Evolutionary conservation across 1,284 basidiomycete genomes (phyloP).

Genomic region (Athelia psychrophila): DNA sequence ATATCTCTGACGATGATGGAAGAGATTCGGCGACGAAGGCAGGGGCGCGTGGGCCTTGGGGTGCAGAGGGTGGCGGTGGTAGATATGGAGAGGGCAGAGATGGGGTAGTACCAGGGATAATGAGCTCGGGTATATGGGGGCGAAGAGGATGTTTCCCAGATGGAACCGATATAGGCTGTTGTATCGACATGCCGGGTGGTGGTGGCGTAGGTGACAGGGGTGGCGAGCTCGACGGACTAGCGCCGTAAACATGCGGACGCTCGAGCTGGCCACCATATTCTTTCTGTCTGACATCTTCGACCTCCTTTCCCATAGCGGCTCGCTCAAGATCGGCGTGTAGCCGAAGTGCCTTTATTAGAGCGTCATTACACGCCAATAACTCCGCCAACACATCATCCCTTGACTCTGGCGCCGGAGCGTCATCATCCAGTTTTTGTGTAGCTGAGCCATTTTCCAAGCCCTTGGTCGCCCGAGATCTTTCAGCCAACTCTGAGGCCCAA

Average conservation of each 20-base stretch:
- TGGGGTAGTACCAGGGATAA: conserved; percentile 16
- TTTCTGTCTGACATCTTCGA: conserved; percentile 56
- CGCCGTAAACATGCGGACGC: conserved; percentile 21
- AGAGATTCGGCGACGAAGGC: conserved; percentile 39
- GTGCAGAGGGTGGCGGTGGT: conserved; percentile 61
- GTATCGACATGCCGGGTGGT: conserved; percentile 27
- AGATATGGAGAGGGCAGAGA: conserved; percentile 25
- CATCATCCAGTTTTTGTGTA: conserved; percentile 12
- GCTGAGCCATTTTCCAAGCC: conserved; percentile 14
- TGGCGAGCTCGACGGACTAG: conserved; percentile 34
- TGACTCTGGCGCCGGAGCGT: conserved; percentile 33
- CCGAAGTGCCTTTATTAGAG: conserved; percentile 43
- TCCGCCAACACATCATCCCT: conserved; percentile 52
- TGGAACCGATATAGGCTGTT: conserved; percentile 32
- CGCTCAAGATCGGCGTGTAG: conserved; percentile 66
- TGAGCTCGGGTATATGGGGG: conserved; percentile 30
- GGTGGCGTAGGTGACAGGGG: conserved; percentile 34
- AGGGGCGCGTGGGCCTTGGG: conserved; percentile 67
- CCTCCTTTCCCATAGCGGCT: conserved; percentile 58
- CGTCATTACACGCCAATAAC: conserved; percentile 49
- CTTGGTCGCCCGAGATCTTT: conserved; percentile 47
- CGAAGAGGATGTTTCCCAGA: conserved; percentile 33
- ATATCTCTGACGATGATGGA: conserved; percentile 38
- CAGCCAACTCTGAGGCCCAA: conserved; percentile 76
- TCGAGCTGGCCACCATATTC: conserved; percentile 21